Evolutionary conservation across 2,329 filamentous ascomycete species (phyloP), one percentile per base, ranked within the genome.

Genomic region (Pseudodiploospora longispora): DNA sequence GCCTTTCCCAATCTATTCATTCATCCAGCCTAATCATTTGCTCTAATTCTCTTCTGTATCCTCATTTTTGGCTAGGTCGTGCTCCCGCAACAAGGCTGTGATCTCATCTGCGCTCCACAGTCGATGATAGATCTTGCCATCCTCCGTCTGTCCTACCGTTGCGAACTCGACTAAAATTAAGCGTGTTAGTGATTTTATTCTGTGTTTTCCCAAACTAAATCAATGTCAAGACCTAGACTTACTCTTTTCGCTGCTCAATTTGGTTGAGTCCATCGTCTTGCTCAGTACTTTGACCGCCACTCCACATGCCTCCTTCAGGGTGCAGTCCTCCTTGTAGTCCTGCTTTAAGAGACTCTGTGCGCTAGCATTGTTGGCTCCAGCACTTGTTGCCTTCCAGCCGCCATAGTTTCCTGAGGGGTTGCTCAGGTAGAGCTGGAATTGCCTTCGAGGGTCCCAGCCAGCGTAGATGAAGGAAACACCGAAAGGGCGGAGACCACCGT

Each of bases 211-310:
- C 7, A 38, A 29, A 10, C 5, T 34, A 27, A n/a, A 19, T 27
- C 8, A 30, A 10, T 2, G 19, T 3, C 8, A 28, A 30, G 10
- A 33, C 75, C 19, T 19, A 19, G 19, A 19, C 87, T 67, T 71
- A 95, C 90, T 95, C 80, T 98, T 98, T 78, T 98, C 93, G 62
- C 89, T 95, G 74, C 89, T 96, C 62, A 98, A 71, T 76, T 96
- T 98, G 43, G 91, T 97, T 44, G 90, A 95, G 67, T 98, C 93
- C 94, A 98, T 98, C 5, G 93, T 98, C 82, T 98, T 98, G 78
- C 93, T 97, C 54, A 98, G 71, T 51, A 98, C 93, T 78, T 98
- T 98, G 65, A 98, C 93, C 8, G 93, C 93, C 76, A 96, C 85
- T 43, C 85, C 89, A 65, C 93, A 98, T 4, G 94, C 93, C 72